Percentiles rank a stretch among this genome's conserved stretches.
Conservation (phyloP, 2,329 filamentous ascomycete species). For the Pseudocercospora ulei region DNA sequence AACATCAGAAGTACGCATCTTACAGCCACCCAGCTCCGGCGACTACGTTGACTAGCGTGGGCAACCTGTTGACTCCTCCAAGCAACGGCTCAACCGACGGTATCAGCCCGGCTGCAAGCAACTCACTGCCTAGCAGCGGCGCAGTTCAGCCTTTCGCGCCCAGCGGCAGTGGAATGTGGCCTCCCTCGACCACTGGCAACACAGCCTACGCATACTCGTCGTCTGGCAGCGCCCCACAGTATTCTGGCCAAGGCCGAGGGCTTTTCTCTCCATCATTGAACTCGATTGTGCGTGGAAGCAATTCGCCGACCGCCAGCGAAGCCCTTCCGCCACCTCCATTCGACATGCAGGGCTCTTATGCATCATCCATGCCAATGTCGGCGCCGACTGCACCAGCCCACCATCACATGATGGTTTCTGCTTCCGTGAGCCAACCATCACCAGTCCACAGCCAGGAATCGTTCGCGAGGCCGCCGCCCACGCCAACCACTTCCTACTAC, state of each 20-base stretch:
- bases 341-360: conserved; percentile 54
- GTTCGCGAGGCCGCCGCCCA: conserved; percentile 49
- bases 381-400: conserved; percentile 42
- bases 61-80: conserved; percentile 54
- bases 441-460: conserved; percentile 52
- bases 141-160: conserved; percentile 51
- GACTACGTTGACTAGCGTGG: conserved; percentile 43
- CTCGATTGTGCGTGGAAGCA: conserved; percentile 46
- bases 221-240: conserved; percentile 40
- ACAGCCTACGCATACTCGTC: conserved; percentile 47
- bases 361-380: conserved; percentile 47
- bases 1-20: conserved; percentile 40
- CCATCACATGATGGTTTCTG: conserved; percentile 38
- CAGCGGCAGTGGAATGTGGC: conserved; percentile 52
- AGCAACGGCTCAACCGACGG: conserved; percentile 52
- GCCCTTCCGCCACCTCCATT: conserved; percentile 58
- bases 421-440: conserved; percentile 37
- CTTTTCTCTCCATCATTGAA: conserved; percentile 51
- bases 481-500: conserved; percentile 55
- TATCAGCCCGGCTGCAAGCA: conserved; percentile 53
- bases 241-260: conserved; percentile 43
- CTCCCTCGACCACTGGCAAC: conserved; percentile 47
- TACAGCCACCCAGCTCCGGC: conserved; percentile 37
- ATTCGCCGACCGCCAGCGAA: conserved; percentile 53
- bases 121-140: conserved; percentile 48